Evolutionary conservation across 1,139 yeast genomes (phyloP).

Genomic region (Blastobotrys apis): DNA sequence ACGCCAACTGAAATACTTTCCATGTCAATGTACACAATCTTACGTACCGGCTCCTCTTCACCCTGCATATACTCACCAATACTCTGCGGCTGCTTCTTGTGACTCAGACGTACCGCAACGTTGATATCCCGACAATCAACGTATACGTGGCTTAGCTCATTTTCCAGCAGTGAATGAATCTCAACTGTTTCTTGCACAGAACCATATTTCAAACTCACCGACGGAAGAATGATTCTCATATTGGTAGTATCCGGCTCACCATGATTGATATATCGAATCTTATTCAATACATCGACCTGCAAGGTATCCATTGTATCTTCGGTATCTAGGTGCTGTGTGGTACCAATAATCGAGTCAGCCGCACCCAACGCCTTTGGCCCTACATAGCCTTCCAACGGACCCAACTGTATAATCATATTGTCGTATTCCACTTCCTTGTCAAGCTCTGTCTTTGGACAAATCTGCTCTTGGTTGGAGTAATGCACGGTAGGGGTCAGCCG

Average conservation of each 20-base stretch:
- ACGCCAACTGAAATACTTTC: conserved; percentile 24
- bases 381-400: conserved; percentile 38
- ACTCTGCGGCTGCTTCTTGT: conserved; percentile 21
- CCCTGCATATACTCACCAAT: conserved; percentile 26
- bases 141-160: conserved; percentile 24
- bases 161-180: conserved; percentile 13
- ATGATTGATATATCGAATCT: conserved; percentile 34
- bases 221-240: conserved; percentile 50
- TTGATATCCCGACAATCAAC: conserved; percentile 25
- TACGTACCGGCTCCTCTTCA: conserved; percentile 19
- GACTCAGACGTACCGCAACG: conserved; percentile 23
- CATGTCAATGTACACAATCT: conserved; percentile 24
- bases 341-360: conserved; percentile 24
- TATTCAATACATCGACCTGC: conserved; percentile 56
- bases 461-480: conserved; percentile 44
- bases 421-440: conserved; percentile 51
- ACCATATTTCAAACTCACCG: conserved; percentile 46
- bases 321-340: conserved; percentile 31
- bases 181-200: conserved; percentile 19
- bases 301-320: conserved; percentile 56
- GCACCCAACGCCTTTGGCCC: conserved; percentile 32
- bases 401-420: conserved; percentile 51
- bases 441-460: conserved; percentile 40
- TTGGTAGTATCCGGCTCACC: conserved; percentile 43
- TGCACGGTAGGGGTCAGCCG: conserved; percentile 37